phyloP scores from a whole-genome alignment of 176 grass and related monocot species.

The Ensete ventricosum region DNA sequence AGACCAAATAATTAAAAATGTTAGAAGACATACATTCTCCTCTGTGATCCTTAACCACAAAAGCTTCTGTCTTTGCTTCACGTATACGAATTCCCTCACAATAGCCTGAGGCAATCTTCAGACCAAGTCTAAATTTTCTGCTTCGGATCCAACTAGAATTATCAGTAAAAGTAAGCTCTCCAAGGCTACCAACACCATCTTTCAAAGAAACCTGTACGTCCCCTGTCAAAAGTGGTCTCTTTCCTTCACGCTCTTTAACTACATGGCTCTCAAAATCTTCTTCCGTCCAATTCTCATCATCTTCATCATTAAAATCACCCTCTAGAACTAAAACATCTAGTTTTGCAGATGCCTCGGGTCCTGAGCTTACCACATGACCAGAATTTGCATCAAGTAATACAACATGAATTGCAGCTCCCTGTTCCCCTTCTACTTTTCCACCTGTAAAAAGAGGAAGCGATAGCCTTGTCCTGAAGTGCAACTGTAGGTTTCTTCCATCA shows the following conservation, averaged over 20 bases:
- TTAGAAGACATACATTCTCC: slow-evolving; percentile 14
- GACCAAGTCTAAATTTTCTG: slow-evolving; percentile 20
- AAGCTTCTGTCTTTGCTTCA: slow-evolving; percentile 22
- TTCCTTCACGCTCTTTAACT: slow-evolving; percentile 22
- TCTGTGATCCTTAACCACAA: slow-evolving; percentile 21
- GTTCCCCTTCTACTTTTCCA: slow-evolving; percentile 21
- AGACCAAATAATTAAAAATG: background rate
- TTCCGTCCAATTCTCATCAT: slow-evolving; percentile 15
- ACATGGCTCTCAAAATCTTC: slow-evolving; percentile 20
- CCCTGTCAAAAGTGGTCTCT: slow-evolving; percentile 20
- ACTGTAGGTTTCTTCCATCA: slow-evolving; percentile 20
- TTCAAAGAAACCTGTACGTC: slow-evolving; percentile 10
- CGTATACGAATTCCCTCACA: slow-evolving; percentile 13
- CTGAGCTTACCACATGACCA: slow-evolving; percentile 12
- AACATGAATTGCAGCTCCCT: slow-evolving; percentile 23
- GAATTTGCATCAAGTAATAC: slow-evolving; percentile 16
- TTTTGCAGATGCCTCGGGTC: slow-evolving; percentile 17
- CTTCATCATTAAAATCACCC: slow-evolving; percentile 22
- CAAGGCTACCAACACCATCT: slow-evolving; percentile 19
- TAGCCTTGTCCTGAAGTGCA: slow-evolving; percentile 10
- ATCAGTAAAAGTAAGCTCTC: slow-evolving; percentile 20
- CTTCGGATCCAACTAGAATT: slow-evolving; percentile 24
- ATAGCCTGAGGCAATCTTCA: slow-evolving; percentile 17
- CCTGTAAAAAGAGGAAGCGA: slow-evolving; percentile 15
- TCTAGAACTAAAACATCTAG: slow-evolving; percentile 17